Base-by-base conservation (phyloP, 108 stramenopile genomes). In the Nannochloropsis salina region DNA sequence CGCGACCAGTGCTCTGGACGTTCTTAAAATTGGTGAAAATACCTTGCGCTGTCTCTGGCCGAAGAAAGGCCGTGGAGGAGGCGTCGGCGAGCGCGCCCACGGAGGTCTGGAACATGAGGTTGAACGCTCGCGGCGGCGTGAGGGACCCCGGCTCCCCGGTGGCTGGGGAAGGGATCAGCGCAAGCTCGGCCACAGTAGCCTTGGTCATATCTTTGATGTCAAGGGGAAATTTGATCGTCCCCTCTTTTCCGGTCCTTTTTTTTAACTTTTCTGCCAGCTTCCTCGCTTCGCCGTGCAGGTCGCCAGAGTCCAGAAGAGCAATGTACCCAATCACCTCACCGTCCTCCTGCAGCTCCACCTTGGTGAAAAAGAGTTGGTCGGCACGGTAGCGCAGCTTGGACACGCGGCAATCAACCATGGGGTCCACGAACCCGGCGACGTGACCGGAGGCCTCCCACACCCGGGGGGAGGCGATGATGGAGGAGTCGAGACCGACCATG, bases 31-130 rank as follows among this genome's bases (percentile, higher is more conserved):
- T 97, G 86, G 96, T 93, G 90, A 97, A 98, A 80, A 97, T 97
- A 21, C 97, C 98, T 90, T 99, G 98, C 9, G 98, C 98, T 11
- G 98, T 99, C 92, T 99, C 98, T 6, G 98, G 97, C 42, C 98
- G 91, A 44, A 99, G 90, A 90, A 96, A 99, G 1, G 97, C 98
- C 15, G 92, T 86, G 9, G 94, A 91, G 18, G 93, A 86, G 15
- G 51, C 93, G 87, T 96, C 97, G 44, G 84, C 8, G 88, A 94
- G 87, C 40, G 98, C 97, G 11, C 98, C 97, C 6, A 99, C 96
- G 85, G 85, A 89, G 18, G 97, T 99, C 89, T 96, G 92, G 92
- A 99, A 99, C 96, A 99, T 97, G 86, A 99, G 91, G 88, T 99
- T 98, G 91, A 99, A 98, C 22, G 93, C 96, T 15, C 96, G 93